A percentile compares a stretch with the other conserved stretches of the same genome.
Conservation (phyloP, 495 filamentous ascomycete species). For the Cercophora sp. region DNA sequence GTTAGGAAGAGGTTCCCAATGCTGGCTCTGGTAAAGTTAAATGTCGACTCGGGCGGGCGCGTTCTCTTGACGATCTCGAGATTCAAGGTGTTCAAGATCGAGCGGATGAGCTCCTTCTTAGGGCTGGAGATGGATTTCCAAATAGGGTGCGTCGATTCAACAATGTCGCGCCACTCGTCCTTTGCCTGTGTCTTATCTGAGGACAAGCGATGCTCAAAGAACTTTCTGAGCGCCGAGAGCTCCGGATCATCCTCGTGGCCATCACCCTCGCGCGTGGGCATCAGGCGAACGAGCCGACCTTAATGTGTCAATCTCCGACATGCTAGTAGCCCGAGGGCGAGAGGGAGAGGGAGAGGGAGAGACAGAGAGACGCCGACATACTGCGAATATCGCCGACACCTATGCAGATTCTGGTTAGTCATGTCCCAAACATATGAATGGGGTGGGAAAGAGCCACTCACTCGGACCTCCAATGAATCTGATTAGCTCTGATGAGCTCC, state of each 20-base stretch:
- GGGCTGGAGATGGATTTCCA: constrained; percentile 74
- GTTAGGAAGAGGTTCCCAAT: constrained; percentile 96
- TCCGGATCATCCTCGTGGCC: constrained; percentile 57
- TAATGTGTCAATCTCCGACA: not conserved
- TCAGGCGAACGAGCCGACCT: constrained; percentile 85
- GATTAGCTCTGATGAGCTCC: constrained; percentile 85
- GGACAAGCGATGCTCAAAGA: constrained; percentile 85
- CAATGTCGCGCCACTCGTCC: constrained; percentile 81
- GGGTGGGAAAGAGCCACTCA: constrained; percentile 15
- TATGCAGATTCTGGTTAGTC: constrained; percentile 8
- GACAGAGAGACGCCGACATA: too few species aligned
- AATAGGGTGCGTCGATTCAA: constrained; percentile 70
- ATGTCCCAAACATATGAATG: not conserved
- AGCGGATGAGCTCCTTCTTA: constrained; percentile 88
- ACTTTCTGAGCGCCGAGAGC: constrained; percentile 63
- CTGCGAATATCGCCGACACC: constrained; percentile 90
- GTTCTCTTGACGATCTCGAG: constrained; percentile 86
- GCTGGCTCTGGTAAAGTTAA: constrained; percentile 82
- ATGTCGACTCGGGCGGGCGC: constrained; percentile 69
- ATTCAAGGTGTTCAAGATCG: constrained; percentile 82
- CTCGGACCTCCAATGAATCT: constrained; percentile 85
- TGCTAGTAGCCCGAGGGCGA: too few species aligned
- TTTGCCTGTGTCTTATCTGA: constrained; percentile 49
- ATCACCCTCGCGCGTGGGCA: constrained; percentile 50
- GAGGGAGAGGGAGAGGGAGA: too few species aligned